Percentiles rank a stretch among this genome's conserved stretches.
These are phyloP conservation scores for Enterospora canceri DNA, from an alignment of 371 early-diverging fungal species.

Conservation along the genomic window DNA sequence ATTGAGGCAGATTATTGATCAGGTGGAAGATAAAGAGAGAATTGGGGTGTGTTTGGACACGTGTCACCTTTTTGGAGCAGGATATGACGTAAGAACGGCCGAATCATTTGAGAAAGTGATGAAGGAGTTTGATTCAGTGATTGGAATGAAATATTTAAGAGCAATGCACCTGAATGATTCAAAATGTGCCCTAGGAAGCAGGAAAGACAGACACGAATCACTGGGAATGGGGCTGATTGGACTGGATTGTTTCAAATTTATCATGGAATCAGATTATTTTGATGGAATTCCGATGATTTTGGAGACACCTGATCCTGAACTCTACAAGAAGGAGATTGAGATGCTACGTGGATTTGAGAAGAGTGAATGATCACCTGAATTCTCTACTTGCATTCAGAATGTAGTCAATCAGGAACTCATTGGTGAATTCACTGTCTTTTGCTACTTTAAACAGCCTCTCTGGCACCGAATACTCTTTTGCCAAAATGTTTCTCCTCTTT, in stretches of 20 bases:
- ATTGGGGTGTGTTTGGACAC: conserved; percentile 64
- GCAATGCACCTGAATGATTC: conserved; percentile 63
- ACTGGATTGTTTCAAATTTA: conserved; percentile 58
- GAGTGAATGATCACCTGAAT: no score
- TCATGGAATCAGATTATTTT: conserved; percentile 59
- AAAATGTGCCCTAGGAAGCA: conserved; percentile 54
- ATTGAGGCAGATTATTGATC: conserved; percentile 58
- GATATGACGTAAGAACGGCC: conserved; percentile 60
- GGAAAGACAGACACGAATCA: conserved; percentile 61
- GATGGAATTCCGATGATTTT: conserved; percentile 60
- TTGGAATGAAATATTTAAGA: conserved; percentile 60
- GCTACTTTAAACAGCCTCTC: no score
- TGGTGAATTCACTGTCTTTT: no score
- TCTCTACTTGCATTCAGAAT: no score
- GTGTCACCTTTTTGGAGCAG: conserved; percentile 62
- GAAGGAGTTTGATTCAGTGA: conserved; percentile 57
- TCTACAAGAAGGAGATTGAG: conserved; percentile 48
- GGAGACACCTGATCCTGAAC: conserved; percentile 60
- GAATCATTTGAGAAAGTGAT: conserved; percentile 58
- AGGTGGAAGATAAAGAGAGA: conserved; percentile 58
- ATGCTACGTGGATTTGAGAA: no score
- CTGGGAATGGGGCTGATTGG: conserved; percentile 62
- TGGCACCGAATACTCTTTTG: no score
- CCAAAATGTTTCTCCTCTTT: no score
- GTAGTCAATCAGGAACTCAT: no score